Percentiles rank a stretch among this genome's conserved stretches.
These are phyloP conservation scores for Balamuthia mandrillaris DNA, from an alignment of 208 protist genomes.

Conservation along the genomic window DNA sequence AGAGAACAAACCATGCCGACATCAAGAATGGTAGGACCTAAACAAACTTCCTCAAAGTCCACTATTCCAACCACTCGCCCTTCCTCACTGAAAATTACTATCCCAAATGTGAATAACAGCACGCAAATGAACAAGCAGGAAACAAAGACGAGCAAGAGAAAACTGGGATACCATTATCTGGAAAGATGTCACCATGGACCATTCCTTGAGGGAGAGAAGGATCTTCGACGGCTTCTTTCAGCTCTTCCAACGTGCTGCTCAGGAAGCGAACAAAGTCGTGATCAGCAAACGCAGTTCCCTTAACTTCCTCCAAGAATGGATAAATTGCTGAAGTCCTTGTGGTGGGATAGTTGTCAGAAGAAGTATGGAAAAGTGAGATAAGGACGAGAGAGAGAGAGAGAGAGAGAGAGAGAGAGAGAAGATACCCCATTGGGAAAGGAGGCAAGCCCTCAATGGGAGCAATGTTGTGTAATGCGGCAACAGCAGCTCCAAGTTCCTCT, in stretches of 20 bases:
- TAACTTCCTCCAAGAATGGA: background rate
- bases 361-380: background rate
- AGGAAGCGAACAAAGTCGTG: background rate
- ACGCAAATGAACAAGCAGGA: background rate
- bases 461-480: background rate
- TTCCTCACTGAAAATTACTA: background rate
- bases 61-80: slow-evolving; percentile 15
- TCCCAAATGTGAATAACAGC: background rate
- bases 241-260: background rate
- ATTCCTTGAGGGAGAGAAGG: background rate
- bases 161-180: background rate
- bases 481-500: background rate
- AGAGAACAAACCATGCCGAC: background rate
- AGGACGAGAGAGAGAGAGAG: no score
- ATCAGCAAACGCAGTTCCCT: background rate
- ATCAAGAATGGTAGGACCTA: background rate
- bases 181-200: slow-evolving; percentile 27
- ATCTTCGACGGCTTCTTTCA: background rate
- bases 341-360: background rate
- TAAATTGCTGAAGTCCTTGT: background rate
- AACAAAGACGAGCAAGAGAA: background rate
- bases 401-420: background rate
- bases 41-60: slow-evolving; percentile 22
- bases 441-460: background rate
- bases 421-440: slow-evolving; percentile 8